Percentiles rank a stretch among this genome's conserved stretches.
phyloP scores from a whole-genome alignment of 352 stramenopile genomes.

The Pythium periplocum region DNA sequence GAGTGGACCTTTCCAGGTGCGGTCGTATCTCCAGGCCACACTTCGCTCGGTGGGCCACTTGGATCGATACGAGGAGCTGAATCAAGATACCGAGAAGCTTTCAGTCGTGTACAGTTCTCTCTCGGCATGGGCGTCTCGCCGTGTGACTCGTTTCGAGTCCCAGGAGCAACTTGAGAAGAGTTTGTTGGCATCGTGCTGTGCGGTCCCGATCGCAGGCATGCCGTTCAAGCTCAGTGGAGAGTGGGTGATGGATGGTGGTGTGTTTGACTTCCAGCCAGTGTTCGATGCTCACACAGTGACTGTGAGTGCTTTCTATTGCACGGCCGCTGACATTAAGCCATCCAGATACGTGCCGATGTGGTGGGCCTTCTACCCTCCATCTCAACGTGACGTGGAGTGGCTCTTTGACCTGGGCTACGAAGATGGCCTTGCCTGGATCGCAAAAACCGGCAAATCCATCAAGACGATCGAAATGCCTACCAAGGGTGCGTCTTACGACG shows the following conservation, averaged over 20 bases:
- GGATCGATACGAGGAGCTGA: constrained; percentile 46
- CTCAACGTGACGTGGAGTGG: constrained; percentile 68
- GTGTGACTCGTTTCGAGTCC: constrained; percentile 62
- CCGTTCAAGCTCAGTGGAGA: constrained; percentile 78
- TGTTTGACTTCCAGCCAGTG: constrained; percentile 81
- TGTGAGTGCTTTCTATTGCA: constrained; percentile 85
- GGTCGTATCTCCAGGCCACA: constrained; percentile 56
- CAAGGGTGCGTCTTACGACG: constrained; percentile 42
- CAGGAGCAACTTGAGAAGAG: constrained; percentile 51
- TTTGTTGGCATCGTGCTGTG: constrained; percentile 79
- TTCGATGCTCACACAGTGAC: constrained; percentile 70
- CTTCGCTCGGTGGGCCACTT: constrained; percentile 31
- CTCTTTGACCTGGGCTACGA: constrained; percentile 84
- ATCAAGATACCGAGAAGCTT: constrained; percentile 29
- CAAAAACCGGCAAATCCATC: constrained; percentile 31
- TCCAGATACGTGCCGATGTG: constrained; percentile 88
- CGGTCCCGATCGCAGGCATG: constrained; percentile 70
- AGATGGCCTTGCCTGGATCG: constrained; percentile 67
- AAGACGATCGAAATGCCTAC: constrained; percentile 49
- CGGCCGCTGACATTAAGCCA: constrained; percentile 83
- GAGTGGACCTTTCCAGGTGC: constrained; percentile 57
- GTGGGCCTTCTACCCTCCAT: constrained; percentile 75
- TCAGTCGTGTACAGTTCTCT: constrained; percentile 75
- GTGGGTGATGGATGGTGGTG: constrained; percentile 84
- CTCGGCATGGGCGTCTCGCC: constrained; percentile 59